Percentiles rank a stretch among this genome's conserved stretches.
These are phyloP conservation scores for Diplosphaera chodatii DNA, from an alignment of 139 green algal genomes.

Conservation along the genomic window DNA sequence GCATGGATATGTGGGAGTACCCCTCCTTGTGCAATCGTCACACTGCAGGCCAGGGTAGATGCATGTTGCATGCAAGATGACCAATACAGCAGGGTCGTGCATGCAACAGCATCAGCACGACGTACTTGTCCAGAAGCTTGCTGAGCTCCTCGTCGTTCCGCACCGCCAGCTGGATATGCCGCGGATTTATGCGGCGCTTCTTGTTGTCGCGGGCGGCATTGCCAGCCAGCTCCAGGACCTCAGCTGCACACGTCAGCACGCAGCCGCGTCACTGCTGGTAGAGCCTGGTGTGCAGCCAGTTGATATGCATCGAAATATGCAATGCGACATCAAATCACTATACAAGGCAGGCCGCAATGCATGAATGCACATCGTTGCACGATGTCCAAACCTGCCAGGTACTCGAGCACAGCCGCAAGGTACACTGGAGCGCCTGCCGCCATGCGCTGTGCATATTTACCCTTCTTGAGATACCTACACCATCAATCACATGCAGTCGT, in stretches of 20 bases:
- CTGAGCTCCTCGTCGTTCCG: slow-evolving; percentile 92
- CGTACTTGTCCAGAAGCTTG: slow-evolving; percentile 70
- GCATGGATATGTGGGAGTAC: slow-evolving; percentile 84
- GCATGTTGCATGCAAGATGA: slow-evolving; percentile 9
- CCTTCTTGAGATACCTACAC: not conserved
- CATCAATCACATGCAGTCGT: not conserved
- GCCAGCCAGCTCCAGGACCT: slow-evolving; percentile 79
- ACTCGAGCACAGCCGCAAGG: slow-evolving; percentile 71
- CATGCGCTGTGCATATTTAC: slow-evolving; percentile 51
- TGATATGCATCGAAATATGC: too few relatives aligned
- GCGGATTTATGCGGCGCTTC: slow-evolving; percentile 75
- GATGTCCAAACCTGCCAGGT: slow-evolving; percentile 64
- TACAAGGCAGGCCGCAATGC: slow-evolving; percentile 52
- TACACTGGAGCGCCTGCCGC: slow-evolving; percentile 55
- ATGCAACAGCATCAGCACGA: slow-evolving; percentile 18
- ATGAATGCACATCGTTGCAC: too few relatives aligned
- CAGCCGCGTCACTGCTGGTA: too few relatives aligned
- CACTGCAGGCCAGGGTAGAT: slow-evolving; percentile 27
- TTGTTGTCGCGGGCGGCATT: slow-evolving; percentile 87
- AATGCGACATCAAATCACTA: slow-evolving; percentile 42
- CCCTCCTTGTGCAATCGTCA: slow-evolving; percentile 74
- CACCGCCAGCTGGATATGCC: slow-evolving; percentile 84
- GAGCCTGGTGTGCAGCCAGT: too few relatives aligned
- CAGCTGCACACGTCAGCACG: slow-evolving; percentile 17
- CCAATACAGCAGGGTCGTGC: too few relatives aligned